These are phyloP conservation scores for Colletotrichum acutatum DNA, from an alignment of 2,329 filamentous ascomycete genomes.

Conservation along the genomic window DNA sequence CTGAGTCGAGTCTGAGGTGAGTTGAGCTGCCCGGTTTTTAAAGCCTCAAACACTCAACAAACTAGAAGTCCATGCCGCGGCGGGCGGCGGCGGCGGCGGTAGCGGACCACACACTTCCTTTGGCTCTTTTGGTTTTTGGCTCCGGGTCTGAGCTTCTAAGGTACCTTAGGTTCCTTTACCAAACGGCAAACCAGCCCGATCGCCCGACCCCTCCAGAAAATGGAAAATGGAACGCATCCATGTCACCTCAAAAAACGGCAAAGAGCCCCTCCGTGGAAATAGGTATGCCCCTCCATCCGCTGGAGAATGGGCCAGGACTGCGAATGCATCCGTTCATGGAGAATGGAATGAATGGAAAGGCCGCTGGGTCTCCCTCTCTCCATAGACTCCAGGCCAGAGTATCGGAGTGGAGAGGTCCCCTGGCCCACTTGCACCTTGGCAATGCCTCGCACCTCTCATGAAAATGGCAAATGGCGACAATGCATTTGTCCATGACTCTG, in stretches of 20 bases:
- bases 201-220: neutral
- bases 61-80: conserved; percentile 22
- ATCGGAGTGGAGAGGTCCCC: neutral
- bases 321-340: neutral
- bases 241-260: conserved; percentile 1
- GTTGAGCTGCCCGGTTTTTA: neutral
- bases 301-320: neutral
- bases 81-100: neutral
- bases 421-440: conserved; percentile 12
- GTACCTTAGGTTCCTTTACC: neutral
- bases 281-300: conserved; percentile 11
- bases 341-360: neutral
- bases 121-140: neutral
- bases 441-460: conserved; percentile 5
- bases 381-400: neutral
- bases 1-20: neutral
- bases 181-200: conserved; percentile 2
- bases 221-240: neutral
- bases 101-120: conserved; percentile 9
- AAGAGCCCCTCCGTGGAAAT: neutral
- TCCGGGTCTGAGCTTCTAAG: neutral
- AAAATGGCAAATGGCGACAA: conserved; percentile 2
- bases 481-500: conserved; percentile 6
- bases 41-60: conserved; percentile 35
- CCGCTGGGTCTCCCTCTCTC: neutral